Percentiles rank a stretch among this genome's conserved stretches.
phyloP scores from a whole-genome alignment of 305 asterid species.

The Fraxinus baroniana region DNA sequence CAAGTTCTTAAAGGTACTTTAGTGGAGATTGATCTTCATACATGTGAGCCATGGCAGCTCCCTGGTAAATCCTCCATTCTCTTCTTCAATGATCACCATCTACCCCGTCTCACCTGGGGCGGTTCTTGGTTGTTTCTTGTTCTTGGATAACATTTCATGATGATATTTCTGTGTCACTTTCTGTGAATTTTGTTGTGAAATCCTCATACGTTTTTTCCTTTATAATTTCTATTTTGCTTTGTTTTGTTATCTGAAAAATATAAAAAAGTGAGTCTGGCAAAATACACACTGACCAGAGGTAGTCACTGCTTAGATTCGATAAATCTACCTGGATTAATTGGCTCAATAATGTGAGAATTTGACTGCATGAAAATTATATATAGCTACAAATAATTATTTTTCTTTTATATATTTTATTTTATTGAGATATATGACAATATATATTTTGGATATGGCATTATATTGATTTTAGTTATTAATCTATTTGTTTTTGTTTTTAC shows the following conservation, averaged over 20 bases:
- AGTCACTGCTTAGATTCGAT: not conserved
- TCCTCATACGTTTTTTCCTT: not conserved
- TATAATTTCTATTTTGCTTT: not conserved
- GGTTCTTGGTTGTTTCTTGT: not conserved
- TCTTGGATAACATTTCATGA: not conserved
- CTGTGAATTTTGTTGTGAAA: not conserved
- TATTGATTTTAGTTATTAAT: not conserved
- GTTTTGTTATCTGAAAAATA: not conserved
- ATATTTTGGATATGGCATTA: not conserved
- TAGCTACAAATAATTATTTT: not conserved
- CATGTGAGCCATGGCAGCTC: constrained; percentile 98
- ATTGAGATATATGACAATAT: not conserved
- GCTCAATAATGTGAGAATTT: not conserved
- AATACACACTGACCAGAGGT: not conserved
- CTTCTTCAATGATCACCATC: not conserved
- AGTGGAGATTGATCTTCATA: constrained; percentile 84
- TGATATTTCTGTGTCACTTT: not conserved
- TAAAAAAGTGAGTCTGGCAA: not conserved
- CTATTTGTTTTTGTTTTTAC: not conserved
- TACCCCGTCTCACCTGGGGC: not conserved
- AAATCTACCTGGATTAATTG: not conserved
- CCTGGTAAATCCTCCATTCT: constrained; percentile 53
- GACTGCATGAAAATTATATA: not conserved
- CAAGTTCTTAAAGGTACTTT: constrained; percentile 57
- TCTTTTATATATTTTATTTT: not conserved